Evolutionary conservation across 225 moss, liverwort and hornwort genomes (phyloP), one percentile per base, ranked within the genome.

Genomic region (Pseudisothecium myosuroides): DNA sequence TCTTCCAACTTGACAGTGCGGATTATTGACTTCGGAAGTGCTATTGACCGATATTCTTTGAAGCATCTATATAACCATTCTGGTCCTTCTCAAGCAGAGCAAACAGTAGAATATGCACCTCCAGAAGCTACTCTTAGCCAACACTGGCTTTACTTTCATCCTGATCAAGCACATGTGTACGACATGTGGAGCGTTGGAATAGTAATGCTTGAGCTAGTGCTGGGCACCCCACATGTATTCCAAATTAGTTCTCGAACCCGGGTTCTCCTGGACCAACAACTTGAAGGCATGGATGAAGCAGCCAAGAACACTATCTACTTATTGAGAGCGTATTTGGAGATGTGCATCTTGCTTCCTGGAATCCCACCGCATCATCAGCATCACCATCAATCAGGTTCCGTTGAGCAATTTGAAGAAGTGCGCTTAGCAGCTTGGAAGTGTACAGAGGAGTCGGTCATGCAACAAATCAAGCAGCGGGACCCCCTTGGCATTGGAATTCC

Each of bases 171-270:
- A 43, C 93, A 94, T 76, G 95, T 93, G 79, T 97, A 97, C 82
- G 97, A 97, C 87, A 88, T 97, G 87, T 97, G 97, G 97, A 97
- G 97, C 87, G 95, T 97, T 84, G 97, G 97, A 78, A 93, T 97
- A 37, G 96, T 97, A 52, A 95, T 97, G 95, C 90, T 97, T 34
- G 97, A 97, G 93, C 91, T 97, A 72, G 93, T 95, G 49, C 91
- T 96, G 47, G 97, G 97, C 52, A 97, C 97, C 80, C 97, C 97
- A 31, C 95, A 97, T 93, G 97, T 97, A 47, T 97, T 96, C 78
- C 97, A 97, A 86, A 96, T 97, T 60, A 97, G 95, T 89, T 92
- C 97, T 82, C 93, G 95, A 60, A 97, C 97, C 21, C 92, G 91
- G 76, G 88, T 93, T 84, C 92, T 94, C 73, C 90, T 97, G 54